Evolutionary conservation across 352 stramenopile species (phyloP).

Genomic region (Lagenidium giganteum): DNA sequence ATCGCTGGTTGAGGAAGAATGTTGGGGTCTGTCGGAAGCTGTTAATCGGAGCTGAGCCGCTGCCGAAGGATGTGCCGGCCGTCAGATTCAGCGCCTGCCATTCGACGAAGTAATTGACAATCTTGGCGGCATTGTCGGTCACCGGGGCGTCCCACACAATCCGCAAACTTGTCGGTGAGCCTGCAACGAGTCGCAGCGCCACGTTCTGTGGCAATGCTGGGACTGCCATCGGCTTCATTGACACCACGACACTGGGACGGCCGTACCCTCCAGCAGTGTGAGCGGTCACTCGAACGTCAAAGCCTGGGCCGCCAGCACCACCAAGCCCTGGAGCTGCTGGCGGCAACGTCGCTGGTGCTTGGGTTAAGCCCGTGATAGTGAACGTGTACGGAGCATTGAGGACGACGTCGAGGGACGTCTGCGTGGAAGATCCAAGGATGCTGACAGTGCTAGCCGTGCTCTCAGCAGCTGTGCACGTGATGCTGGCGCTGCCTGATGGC

Average conservation of each 20-base stretch:
- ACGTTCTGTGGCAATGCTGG: slow-evolving; percentile 70
- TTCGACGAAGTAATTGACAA: slow-evolving; percentile 88
- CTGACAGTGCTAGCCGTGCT: slow-evolving; percentile 28
- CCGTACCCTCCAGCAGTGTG: slow-evolving; percentile 63
- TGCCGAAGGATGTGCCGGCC: slow-evolving; percentile 23
- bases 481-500: slow-evolving; percentile 21
- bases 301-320: slow-evolving; percentile 34
- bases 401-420: slow-evolving; percentile 42
- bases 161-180: slow-evolving; percentile 51
- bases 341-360: slow-evolving; percentile 22
- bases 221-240: slow-evolving; percentile 86
- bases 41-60: background rate
- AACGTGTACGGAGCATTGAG: slow-evolving; percentile 47
- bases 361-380: slow-evolving; percentile 40
- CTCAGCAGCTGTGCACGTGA: slow-evolving; percentile 42
- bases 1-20: slow-evolving; percentile 45
- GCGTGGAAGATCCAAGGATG: slow-evolving; percentile 25
- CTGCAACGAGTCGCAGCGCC: slow-evolving; percentile 74
- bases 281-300: slow-evolving; percentile 56
- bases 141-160: slow-evolving; percentile 87
- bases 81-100: slow-evolving; percentile 59
- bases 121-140: slow-evolving; percentile 68
- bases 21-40: slow-evolving; percentile 35
- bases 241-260: slow-evolving; percentile 36
- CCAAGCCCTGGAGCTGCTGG: slow-evolving; percentile 31